Percentiles rank a stretch among this genome's conserved stretches.
Conservation (phyloP, 73 alveolate genomes). For the Tetrahymena elliotti region DNA sequence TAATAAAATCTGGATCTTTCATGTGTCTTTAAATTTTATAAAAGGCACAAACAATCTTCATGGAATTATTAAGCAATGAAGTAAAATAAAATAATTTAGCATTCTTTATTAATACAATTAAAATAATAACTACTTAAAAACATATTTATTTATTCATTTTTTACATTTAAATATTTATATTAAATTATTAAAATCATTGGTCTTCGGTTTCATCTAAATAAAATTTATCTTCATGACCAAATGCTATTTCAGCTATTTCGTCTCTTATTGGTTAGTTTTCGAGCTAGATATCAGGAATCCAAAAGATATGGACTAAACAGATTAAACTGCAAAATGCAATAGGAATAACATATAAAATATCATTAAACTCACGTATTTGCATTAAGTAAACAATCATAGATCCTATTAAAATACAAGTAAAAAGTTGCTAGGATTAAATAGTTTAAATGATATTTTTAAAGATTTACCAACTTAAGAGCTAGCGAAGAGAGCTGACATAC, state of each 20-base stretch:
- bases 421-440: not conserved
- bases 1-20: too few species aligned
- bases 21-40: too few species aligned
- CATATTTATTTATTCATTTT: too few species aligned
- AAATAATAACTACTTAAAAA: too few species aligned
- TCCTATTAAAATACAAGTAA: not conserved
- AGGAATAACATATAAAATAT: not conserved
- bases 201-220: not conserved
- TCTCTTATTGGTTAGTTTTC: not conserved
- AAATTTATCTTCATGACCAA: not conserved
- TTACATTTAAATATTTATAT: not conserved
- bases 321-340: not conserved
- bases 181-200: not conserved
- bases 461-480: not conserved
- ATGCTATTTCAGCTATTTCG: not conserved
- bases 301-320: not conserved
- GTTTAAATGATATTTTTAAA: not conserved
- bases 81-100: too few species aligned
- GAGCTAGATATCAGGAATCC: not conserved
- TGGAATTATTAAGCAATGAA: too few species aligned
- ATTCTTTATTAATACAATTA: too few species aligned
- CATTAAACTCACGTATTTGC: not conserved
- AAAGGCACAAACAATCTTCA: too few species aligned
- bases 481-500: not conserved
- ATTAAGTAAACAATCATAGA: not conserved